Conservation (phyloP, 352 stramenopile genomes). For the Pythium pectinolyticum region DNA sequence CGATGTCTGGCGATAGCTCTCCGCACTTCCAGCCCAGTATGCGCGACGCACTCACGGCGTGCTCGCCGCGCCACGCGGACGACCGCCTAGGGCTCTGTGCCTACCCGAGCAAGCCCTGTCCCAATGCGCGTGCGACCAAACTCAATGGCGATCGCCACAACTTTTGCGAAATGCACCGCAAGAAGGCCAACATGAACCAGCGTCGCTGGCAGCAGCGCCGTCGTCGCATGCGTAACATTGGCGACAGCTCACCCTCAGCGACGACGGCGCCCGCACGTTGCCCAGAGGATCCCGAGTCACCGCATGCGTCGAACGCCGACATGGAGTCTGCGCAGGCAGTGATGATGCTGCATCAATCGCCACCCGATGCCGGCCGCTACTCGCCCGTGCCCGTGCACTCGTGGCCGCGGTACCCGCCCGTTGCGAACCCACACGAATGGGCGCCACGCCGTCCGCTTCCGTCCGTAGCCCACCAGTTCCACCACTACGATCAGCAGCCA, state of each 20-base stretch:
- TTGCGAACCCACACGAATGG: background rate
- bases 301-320: constrained; percentile 7
- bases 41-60: constrained; percentile 19
- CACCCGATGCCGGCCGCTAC: background rate
- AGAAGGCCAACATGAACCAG: constrained; percentile 45
- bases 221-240: constrained; percentile 14
- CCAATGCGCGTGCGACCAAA: constrained; percentile 37
- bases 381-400: constrained; percentile 9
- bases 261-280: background rate
- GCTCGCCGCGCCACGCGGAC: background rate
- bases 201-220: constrained; percentile 35
- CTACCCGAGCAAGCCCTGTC: constrained; percentile 39
- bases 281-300: background rate
- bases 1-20: background rate
- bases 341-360: constrained; percentile 22
- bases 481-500: background rate
- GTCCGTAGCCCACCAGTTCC: background rate
- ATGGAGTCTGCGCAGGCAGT: constrained; percentile 22
- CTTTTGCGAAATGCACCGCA: constrained; percentile 40
- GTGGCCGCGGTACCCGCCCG: constrained; percentile 17
- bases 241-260: background rate
- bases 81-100: constrained; percentile 25
- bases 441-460: background rate
- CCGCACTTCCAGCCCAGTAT: constrained; percentile 17
- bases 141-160: constrained; percentile 39